phyloP scores from a whole-genome alignment of 2,329 filamentous ascomycete species.

The Fonsecaea multimorphosa region DNA sequence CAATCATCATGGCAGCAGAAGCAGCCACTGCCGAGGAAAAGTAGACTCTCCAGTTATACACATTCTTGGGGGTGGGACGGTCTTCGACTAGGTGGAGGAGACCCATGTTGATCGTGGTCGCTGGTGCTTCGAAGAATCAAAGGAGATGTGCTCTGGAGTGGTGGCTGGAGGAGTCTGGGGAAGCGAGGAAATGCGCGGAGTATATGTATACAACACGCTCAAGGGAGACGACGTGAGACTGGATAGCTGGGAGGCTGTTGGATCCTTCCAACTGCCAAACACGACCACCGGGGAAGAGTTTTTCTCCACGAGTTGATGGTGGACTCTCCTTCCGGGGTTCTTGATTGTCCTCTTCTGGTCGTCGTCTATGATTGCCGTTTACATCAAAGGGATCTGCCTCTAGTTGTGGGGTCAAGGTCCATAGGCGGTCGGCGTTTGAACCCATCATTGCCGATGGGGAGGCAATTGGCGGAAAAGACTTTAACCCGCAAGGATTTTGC shows the following conservation, averaged over 20 bases:
- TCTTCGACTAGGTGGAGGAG: slow-evolving; percentile 51
- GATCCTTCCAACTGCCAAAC: neutral
- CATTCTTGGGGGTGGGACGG: slow-evolving; percentile 61
- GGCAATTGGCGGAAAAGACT: slow-evolving; percentile 12
- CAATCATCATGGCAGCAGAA: slow-evolving; percentile 65
- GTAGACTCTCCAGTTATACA: slow-evolving; percentile 67
- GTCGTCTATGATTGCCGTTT: slow-evolving; percentile 8
- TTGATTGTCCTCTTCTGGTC: neutral
- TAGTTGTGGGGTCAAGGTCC: neutral
- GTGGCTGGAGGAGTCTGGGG: slow-evolving; percentile 13
- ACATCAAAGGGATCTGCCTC: neutral
- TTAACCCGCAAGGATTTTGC: slow-evolving; percentile 15
- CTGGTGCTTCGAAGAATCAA: slow-evolving; percentile 1
- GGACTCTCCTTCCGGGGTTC: slow-evolving; percentile 2
- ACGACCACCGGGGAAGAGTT: slow-evolving; percentile 15
- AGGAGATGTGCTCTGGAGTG: slow-evolving; percentile 13
- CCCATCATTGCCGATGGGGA: neutral
- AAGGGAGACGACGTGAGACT: neutral
- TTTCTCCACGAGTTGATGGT: slow-evolving; percentile 5
- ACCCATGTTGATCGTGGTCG: slow-evolving; percentile 43
- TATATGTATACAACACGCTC: slow-evolving; percentile 15
- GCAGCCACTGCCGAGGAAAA: slow-evolving; percentile 61
- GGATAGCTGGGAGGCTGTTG: neutral
- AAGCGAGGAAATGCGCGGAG: slow-evolving; percentile 8
- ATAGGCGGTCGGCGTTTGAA: neutral